These are phyloP conservation scores for Escovopsis sp. DNA, from an alignment of 2,329 filamentous ascomycete species.

Conservation along the genomic window DNA sequence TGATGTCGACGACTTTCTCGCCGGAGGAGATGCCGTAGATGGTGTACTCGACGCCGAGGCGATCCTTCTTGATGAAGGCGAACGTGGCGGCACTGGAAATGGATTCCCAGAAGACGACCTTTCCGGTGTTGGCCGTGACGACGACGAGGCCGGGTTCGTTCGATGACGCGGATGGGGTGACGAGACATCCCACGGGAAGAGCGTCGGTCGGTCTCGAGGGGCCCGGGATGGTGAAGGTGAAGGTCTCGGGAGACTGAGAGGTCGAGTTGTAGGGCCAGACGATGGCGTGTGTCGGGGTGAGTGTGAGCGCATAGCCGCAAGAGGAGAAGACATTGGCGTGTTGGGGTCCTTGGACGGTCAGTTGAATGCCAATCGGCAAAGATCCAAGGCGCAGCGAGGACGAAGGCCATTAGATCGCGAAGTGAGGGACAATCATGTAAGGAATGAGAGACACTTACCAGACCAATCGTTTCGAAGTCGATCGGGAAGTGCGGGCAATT, in stretches of 20 bases:
- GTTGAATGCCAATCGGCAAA: conserved; percentile 6
- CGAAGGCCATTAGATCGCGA: no score
- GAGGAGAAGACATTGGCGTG: conserved; percentile 51
- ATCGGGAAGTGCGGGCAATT: conserved; percentile 69
- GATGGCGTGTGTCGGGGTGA: conserved; percentile 70
- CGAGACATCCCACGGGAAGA: conserved; percentile 68
- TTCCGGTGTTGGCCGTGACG: conserved; percentile 69
- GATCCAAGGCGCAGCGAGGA: no score
- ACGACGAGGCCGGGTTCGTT: conserved; percentile 76
- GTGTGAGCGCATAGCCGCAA: conserved; percentile 60
- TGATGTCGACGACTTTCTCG: conserved; percentile 62
- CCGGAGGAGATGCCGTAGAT: conserved; percentile 64
- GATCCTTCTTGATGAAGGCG: conserved; percentile 68
- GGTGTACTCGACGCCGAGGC: conserved; percentile 61
- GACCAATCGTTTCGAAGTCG: conserved; percentile 51
- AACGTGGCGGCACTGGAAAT: conserved; percentile 78
- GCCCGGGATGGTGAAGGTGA: conserved; percentile 66
- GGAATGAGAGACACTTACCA: conserved; percentile 34
- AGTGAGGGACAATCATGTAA: no score
- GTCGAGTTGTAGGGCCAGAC: conserved; percentile 79
- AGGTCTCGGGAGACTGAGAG: conserved; percentile 57
- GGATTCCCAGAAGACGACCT: conserved; percentile 89
- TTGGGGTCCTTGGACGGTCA: conserved; percentile 36
- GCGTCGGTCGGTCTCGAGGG: conserved; percentile 53
- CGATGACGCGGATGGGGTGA: conserved; percentile 63